Base-by-base conservation (phyloP, 805 yeast genomes). In the Saccharomycopsis sp. region DNA sequence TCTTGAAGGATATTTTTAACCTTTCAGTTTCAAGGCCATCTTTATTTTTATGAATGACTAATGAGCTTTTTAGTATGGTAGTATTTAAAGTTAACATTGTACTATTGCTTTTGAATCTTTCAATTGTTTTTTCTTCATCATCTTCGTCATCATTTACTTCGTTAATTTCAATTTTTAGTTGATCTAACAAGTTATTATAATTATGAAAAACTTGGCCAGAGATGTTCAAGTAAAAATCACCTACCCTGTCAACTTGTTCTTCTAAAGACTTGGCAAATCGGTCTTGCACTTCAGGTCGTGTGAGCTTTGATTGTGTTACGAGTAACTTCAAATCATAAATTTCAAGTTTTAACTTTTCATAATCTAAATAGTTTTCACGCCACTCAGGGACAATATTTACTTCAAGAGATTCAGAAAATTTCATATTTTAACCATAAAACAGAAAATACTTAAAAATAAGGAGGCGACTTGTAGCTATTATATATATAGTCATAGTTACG, bases 321-420 rank as follows among this genome's bases (percentile, higher is more conserved):
- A 36, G 27, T 4, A 13, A 26, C 4, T 34, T 29, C 6, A 42
- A 14, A 11, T 5, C 22, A 22, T 42, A 42, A 17, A 37, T 29
- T 9, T 37, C 13, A 2, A 36, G 40, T 20, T 42, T 37, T 9
- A 42, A 37, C 16, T 9, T 14, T 17, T 79, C 78, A 58, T 82
- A 82, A 56, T 85, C 83, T 27, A 89, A 69, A 57, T 89, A 89
- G 56, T 80, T 79, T 43, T 77, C 81, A 56, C 77, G 79, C 97
- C 97, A 89, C 56, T 84, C 95, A 3, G 96, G 95, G 45, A 84
- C 83, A 29, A 78, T 70, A 45, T 81, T 81, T 40, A 80, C 81
- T 51, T 71, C 74, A 46, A 81, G 65, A 20, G 83, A 76, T 51
- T 77, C 81, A 9, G 80, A 81, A 57, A 81, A 81, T 63, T 81